phyloP scores from a whole-genome alignment of 306 rosid species.

The Luffa aegyptiaca region DNA sequence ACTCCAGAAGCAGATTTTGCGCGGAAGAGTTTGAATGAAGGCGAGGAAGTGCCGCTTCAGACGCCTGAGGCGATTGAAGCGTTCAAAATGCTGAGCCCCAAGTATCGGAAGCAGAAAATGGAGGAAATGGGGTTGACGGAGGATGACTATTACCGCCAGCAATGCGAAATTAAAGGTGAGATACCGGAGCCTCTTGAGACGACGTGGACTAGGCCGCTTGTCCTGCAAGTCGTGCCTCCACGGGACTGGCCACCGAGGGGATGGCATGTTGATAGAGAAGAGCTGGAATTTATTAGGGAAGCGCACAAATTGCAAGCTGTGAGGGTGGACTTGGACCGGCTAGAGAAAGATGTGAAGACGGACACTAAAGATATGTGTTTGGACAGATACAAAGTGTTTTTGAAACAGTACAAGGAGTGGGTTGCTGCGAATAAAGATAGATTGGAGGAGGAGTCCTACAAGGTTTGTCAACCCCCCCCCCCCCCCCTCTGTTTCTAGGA shows the following conservation, averaged over 20 bases:
- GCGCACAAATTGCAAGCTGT: constrained; percentile 55
- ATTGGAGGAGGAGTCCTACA: constrained; percentile 77
- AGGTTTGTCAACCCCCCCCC: constrained; percentile 31
- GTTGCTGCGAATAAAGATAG: constrained; percentile 62
- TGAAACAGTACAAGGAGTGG: constrained; percentile 88
- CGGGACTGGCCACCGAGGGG: constrained; percentile 96
- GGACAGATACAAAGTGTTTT: constrained; percentile 78
- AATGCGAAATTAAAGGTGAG: constrained; percentile 70
- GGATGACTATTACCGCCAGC: constrained; percentile 51
- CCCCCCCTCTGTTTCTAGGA: no score
- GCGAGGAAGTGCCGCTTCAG: constrained; percentile 79
- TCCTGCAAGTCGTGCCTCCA: constrained; percentile 59
- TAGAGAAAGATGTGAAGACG: constrained; percentile 32
- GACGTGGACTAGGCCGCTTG: constrained; percentile 52
- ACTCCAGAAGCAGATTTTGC: constrained; percentile 87
- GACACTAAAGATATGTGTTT: constrained; percentile 47
- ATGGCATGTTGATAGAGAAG: constrained; percentile 79
- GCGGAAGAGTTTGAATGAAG: constrained; percentile 73
- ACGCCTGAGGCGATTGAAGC: constrained; percentile 89
- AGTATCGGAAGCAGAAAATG: constrained; percentile 61
- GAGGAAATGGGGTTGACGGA: constrained; percentile 78
- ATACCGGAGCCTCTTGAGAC: constrained; percentile 66
- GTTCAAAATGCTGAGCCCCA: constrained; percentile 70
- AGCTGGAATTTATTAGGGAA: constrained; percentile 67
- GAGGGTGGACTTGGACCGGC: constrained; percentile 48